Percentiles rank a stretch among this genome's conserved stretches.
Evolutionary conservation across 306 rosid genomes (phyloP).

Genomic region (Quercus robur): DNA sequence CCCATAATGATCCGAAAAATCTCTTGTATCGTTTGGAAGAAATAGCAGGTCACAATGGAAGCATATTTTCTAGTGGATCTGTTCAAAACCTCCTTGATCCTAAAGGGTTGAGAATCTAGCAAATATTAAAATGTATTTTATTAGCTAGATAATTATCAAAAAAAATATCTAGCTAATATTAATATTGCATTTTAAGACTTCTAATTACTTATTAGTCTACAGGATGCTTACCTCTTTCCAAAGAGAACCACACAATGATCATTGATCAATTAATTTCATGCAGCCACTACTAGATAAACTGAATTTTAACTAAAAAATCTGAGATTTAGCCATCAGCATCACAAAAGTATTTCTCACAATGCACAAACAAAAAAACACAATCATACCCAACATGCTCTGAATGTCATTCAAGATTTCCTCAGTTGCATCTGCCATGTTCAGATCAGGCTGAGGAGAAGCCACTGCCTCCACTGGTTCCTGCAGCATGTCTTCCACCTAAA

Average conservation of each 20-base stretch:
- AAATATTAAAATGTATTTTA: no score
- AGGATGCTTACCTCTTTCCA: background rate
- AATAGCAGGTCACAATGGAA: background rate
- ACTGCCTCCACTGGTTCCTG: conserved; percentile 26
- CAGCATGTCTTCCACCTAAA: conserved; percentile 43
- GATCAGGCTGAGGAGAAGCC: conserved; percentile 26
- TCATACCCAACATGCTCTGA: conserved; percentile 45
- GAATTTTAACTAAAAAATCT: background rate
- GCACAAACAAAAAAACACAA: conserved; percentile 8
- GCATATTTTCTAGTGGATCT: background rate
- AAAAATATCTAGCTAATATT: no score
- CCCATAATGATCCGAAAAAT: background rate
- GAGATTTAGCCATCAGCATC: background rate
- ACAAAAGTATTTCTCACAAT: conserved; percentile 2
- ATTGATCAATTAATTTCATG: background rate
- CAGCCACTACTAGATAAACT: background rate
- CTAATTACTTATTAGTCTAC: background rate
- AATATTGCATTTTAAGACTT: background rate
- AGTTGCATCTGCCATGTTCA: conserved; percentile 20
- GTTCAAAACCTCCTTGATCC: background rate
- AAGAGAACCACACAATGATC: background rate
- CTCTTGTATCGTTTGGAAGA: background rate
- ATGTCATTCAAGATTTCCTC: conserved; percentile 1
- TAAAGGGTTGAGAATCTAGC: background rate
- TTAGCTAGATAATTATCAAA: no score